Conservation (phyloP, 2,329 filamentous ascomycete genomes). For the Penicillium sp. region DNA sequence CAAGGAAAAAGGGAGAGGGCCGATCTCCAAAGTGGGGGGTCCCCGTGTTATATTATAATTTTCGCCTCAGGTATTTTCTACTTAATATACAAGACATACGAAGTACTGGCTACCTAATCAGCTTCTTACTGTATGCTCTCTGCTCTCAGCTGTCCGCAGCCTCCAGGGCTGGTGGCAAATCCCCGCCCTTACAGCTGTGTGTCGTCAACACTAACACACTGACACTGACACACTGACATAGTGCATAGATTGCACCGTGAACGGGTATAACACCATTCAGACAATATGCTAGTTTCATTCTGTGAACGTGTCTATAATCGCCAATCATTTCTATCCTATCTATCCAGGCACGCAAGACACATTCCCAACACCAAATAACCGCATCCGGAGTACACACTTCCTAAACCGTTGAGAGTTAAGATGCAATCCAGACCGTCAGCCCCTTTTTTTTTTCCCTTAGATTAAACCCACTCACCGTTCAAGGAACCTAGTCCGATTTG, state of each 20-base stretch:
- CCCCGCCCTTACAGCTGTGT: neutral
- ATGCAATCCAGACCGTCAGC: neutral
- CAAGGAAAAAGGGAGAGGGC: constrained; percentile 1
- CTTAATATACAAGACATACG: neutral
- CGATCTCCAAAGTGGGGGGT: neutral
- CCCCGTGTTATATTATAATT: neutral
- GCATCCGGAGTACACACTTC: neutral
- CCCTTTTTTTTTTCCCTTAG: neutral
- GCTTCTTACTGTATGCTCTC: neutral
- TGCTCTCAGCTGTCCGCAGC: no score
- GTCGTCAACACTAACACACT: neutral
- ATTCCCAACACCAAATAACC: neutral
- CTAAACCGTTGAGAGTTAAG: neutral
- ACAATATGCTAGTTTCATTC: no score
- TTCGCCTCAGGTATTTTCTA: neutral
- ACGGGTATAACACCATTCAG: neutral
- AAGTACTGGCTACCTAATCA: neutral
- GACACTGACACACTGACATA: no score
- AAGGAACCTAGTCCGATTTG: neutral
- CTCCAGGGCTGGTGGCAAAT: neutral
- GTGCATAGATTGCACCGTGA: neutral
- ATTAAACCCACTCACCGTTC: neutral
- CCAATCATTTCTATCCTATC: no score
- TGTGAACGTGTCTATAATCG: no score
- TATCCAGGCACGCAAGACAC: neutral